phyloP scores from a whole-genome alignment of 1,284 basidiomycete genomes.

The Microbotryum violaceum region DNA sequence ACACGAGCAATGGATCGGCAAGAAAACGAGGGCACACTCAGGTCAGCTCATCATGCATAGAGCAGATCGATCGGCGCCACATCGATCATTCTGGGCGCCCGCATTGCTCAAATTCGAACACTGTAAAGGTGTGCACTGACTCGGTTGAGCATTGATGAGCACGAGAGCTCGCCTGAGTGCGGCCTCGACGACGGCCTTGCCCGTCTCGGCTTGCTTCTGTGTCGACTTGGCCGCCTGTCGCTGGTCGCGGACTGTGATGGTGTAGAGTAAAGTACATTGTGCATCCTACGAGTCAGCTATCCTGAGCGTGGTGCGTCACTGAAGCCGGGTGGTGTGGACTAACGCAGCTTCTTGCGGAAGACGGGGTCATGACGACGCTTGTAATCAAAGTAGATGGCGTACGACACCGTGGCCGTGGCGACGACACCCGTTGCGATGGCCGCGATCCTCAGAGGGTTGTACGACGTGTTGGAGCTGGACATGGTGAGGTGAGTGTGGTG shows the following conservation, averaged over 20 bases:
- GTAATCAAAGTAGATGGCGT: constrained; percentile 91
- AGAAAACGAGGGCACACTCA: background rate
- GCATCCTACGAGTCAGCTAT: background rate
- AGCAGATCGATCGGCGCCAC: background rate
- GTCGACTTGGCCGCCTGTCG: constrained; percentile 61
- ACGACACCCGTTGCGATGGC: constrained; percentile 50
- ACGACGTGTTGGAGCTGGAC: constrained; percentile 57
- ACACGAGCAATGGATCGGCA: constrained; percentile 10
- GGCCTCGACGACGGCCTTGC: constrained; percentile 46
- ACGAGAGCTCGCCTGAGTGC: constrained; percentile 57
- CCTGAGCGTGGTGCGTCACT: background rate
- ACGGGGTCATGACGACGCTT: constrained; percentile 75
- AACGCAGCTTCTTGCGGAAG: constrained; percentile 84
- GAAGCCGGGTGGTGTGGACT: constrained; percentile 39
- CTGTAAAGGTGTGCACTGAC: constrained; percentile 25
- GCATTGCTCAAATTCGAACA: constrained; percentile 8
- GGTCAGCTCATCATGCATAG: background rate
- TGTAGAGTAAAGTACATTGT: background rate
- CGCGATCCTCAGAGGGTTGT: constrained; percentile 43
- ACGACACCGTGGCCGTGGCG: constrained; percentile 57
- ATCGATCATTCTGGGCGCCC: background rate
- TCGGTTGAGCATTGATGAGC: constrained; percentile 34
- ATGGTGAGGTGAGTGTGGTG: constrained; percentile 48
- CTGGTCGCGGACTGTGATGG: constrained; percentile 68
- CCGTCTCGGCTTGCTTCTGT: constrained; percentile 49